phyloP scores from a whole-genome alignment of 352 stramenopile genomes.

The Phytophthora idaei region DNA sequence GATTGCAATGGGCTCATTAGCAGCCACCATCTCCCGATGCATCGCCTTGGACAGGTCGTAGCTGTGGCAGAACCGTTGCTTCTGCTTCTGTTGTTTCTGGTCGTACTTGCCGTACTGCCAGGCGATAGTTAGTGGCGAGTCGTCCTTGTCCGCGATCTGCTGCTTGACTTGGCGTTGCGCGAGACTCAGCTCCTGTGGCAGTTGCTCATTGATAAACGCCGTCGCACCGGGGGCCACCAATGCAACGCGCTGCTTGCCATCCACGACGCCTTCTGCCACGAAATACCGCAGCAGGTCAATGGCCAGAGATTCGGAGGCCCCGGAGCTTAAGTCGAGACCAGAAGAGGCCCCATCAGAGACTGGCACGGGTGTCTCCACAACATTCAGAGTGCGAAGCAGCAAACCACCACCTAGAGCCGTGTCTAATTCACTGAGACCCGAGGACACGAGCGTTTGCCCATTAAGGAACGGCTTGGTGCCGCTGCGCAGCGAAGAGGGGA shows the following conservation, averaged over 20 bases:
- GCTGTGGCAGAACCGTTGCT: slow-evolving; percentile 70
- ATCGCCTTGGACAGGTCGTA: slow-evolving; percentile 74
- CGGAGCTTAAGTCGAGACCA: slow-evolving; percentile 6
- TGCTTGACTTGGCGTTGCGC: slow-evolving; percentile 72
- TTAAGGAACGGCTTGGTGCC: slow-evolving; percentile 71
- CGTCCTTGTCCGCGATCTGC: slow-evolving; percentile 35
- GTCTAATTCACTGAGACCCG: slow-evolving; percentile 60
- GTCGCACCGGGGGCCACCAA: slow-evolving; percentile 46
- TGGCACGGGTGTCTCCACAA: slow-evolving; percentile 46
- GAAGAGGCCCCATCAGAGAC: slow-evolving; percentile 1
- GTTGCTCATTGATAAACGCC: slow-evolving; percentile 42
- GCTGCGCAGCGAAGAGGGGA: not conserved
- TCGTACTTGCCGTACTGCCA: slow-evolving; percentile 83
- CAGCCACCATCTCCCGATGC: slow-evolving; percentile 49
- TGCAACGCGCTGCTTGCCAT: slow-evolving; percentile 42
- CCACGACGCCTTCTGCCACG: slow-evolving; percentile 54
- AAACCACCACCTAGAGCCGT: slow-evolving; percentile 58
- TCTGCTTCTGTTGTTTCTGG: slow-evolving; percentile 11
- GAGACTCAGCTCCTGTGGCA: slow-evolving; percentile 70
- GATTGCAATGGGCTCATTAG: slow-evolving; percentile 45
- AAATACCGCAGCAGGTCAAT: slow-evolving; percentile 75
- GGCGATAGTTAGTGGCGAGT: slow-evolving; percentile 57
- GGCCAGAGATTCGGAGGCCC: slow-evolving; percentile 37
- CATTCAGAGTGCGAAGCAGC: slow-evolving; percentile 52
- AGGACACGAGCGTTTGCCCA: slow-evolving; percentile 63